Base-by-base conservation (phyloP, 768 basidiomycete species). In the Termitomyces sp. region DNA sequence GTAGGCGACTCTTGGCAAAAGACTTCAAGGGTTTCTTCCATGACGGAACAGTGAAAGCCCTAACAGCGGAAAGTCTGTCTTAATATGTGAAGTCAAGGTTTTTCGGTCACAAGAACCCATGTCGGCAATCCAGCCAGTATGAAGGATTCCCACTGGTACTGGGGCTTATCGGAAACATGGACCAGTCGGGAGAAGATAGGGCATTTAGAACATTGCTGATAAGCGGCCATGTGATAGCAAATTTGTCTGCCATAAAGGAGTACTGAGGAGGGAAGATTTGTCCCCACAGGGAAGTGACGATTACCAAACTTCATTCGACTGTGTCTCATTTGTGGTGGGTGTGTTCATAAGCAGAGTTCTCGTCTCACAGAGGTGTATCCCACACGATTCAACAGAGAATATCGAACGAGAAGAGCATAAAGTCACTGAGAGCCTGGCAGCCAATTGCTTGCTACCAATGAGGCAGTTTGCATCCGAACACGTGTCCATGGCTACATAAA, bases 21-120 rank as follows among this genome's bases (percentile, higher is more conserved):
- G 56, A 66, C 64, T 43, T 66, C 68, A 22, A 57, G 62, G 58
- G 61, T 52, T 48, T 70, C 66, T 56, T 66, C 57, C 66, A 70
- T 70, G 45, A 59, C 51, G 45, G 53, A 55, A 56, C 47, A 57
- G 52, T 60, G 18, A 28, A 28, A 45, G 18, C 16, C 35, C 26
- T n/a, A 18, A 56, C 22, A 40, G 44, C 50, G 7, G 33, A 50
- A 26, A 48, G 16, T 11, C 22, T 7, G 26, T 41, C 36, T 41
- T 24, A 46, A 57, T 57, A 56, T 59, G 56, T 26, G 33, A 52
- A 7, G 46, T 38, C 38, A 18, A 7, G 4, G 14, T 30, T 3
- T 46, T 55, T 22, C 24, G 47, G 50, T 62, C 57, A 54, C 51
- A 55, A 54, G 44, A 56, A 51, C 40, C 51, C 22, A 49, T 22